phyloP scores from a whole-genome alignment of 2,329 filamentous ascomycete species.

The Helotiales sp. region DNA sequence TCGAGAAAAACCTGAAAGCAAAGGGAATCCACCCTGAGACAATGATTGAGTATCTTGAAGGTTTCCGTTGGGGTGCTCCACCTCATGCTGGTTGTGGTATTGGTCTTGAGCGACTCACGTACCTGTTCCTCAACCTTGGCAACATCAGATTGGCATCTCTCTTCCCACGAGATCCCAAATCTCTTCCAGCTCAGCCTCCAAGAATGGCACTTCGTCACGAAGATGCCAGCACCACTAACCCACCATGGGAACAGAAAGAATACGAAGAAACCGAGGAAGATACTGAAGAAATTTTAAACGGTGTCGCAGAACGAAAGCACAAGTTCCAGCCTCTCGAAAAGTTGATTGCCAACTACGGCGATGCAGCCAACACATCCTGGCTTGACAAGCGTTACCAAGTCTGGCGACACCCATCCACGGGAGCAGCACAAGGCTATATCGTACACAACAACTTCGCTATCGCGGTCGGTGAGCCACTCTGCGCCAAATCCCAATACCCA shows the following conservation, averaged over 20 bases:
- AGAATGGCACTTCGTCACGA: slow-evolving; percentile 76
- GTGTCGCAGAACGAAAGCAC: slow-evolving; percentile 11
- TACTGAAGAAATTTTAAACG: background rate
- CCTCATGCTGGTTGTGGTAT: slow-evolving; percentile 91
- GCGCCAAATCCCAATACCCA: slow-evolving; percentile 76
- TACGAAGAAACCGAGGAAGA: slow-evolving; percentile 7
- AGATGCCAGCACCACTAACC: slow-evolving; percentile 80
- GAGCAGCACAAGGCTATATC: slow-evolving; percentile 85
- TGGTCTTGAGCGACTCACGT: slow-evolving; percentile 85
- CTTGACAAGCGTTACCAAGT: slow-evolving; percentile 86
- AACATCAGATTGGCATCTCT: slow-evolving; percentile 89
- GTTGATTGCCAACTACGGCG: slow-evolving; percentile 93
- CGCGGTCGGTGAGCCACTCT: slow-evolving; percentile 85
- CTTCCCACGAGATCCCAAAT: slow-evolving; percentile 88
- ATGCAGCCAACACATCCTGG: slow-evolving; percentile 94
- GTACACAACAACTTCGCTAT: slow-evolving; percentile 78
- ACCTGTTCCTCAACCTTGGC: slow-evolving; percentile 82
- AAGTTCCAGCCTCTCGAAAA: slow-evolving; percentile 77
- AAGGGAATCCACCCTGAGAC: slow-evolving; percentile 77
- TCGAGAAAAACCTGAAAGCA: slow-evolving; percentile 78
- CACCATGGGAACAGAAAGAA: slow-evolving; percentile 60
- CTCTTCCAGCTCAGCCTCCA: slow-evolving; percentile 71
- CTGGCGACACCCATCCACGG: slow-evolving; percentile 80
- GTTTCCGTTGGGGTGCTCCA: slow-evolving; percentile 86
- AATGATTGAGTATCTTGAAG: slow-evolving; percentile 90